Evolutionary conservation across 805 yeast species (phyloP).

Genomic region (Monosporozyma yasuniensis): DNA sequence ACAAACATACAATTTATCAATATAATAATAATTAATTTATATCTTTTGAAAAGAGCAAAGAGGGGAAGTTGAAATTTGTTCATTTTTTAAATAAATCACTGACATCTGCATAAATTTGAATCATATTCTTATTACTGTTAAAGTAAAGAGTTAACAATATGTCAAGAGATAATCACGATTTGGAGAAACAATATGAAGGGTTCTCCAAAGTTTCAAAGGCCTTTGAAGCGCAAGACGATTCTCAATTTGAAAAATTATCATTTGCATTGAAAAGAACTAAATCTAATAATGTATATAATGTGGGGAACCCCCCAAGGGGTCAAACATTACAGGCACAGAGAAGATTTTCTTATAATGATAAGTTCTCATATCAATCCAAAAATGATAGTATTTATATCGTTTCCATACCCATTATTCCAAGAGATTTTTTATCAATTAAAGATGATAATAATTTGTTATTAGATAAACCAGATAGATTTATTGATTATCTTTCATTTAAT

Average conservation of each 20-base stretch:
- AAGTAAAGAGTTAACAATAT: background rate
- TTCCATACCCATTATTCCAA: slow-evolving; percentile 1
- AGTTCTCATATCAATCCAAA: slow-evolving; percentile 1
- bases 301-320: background rate
- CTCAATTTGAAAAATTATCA: slow-evolving; percentile 57
- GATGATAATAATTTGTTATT: slow-evolving; percentile 64
- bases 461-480: slow-evolving; percentile 66
- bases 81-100: background rate
- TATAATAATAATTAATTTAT: background rate
- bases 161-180: background rate
- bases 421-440: slow-evolving; percentile 15
- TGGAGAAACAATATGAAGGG: slow-evolving; percentile 2
- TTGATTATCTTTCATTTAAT: slow-evolving; percentile 83
- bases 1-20: background rate
- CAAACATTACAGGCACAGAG: background rate
- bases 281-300: slow-evolving; percentile 29
- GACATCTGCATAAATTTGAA: background rate
- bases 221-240: slow-evolving; percentile 60
- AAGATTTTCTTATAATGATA: slow-evolving; percentile 10
- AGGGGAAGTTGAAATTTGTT: background rate
- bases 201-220: slow-evolving; percentile 36
- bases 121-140: background rate
- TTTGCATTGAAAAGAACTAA: slow-evolving; percentile 70
- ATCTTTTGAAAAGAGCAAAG: background rate
- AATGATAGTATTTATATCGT: background rate